These are phyloP conservation scores for Postia placenta DNA, from an alignment of 768 basidiomycete species.

Conservation along the genomic window DNA sequence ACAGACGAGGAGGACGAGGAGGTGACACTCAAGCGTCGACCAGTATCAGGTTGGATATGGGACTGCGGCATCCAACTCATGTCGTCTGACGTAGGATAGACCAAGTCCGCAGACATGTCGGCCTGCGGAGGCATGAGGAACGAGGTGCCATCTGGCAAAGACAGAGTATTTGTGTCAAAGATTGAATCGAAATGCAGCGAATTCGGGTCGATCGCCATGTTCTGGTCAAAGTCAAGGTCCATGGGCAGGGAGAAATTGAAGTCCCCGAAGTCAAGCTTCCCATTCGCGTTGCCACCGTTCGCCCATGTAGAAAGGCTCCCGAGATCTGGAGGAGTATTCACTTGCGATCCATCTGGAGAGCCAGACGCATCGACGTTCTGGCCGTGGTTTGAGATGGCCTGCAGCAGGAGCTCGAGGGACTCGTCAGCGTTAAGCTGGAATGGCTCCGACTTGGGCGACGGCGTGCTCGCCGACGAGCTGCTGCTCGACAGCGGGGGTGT, in stretches of 20 bases:
- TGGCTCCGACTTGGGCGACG: conserved; percentile 17
- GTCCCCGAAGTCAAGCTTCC: conserved; percentile 38
- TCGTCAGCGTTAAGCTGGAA: conserved; percentile 19
- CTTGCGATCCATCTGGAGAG: not conserved
- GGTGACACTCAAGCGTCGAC: conserved; percentile 45
- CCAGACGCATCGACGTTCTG: conserved; percentile 5
- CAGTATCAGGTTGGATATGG: conserved; percentile 15
- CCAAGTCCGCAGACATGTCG: conserved; percentile 9
- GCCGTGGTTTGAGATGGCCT: conserved; percentile 19
- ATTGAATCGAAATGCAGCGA: conserved; percentile 45
- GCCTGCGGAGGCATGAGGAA: conserved; percentile 5
- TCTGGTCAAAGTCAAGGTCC: conserved; percentile 58
- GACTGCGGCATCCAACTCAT: conserved; percentile 9
- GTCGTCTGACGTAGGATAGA: conserved; percentile 6
- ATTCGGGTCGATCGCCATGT: conserved; percentile 60
- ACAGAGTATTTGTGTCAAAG: conserved; percentile 18
- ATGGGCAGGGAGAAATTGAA: conserved; percentile 38
- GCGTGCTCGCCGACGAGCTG: conserved; percentile 20
- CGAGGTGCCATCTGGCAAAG: conserved; percentile 5
- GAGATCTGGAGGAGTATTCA: conserved; percentile 35
- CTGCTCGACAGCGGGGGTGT: conserved; percentile 18
- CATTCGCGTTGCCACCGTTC: conserved; percentile 3
- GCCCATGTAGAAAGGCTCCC: conserved; percentile 44
- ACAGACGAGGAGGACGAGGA: conserved; percentile 48
- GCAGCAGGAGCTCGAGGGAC: conserved; percentile 22